Evolutionary conservation across 257 asterid genomes (phyloP), one percentile per base, ranked within the genome.

Genomic region (Jaltomata sinuosa): DNA sequence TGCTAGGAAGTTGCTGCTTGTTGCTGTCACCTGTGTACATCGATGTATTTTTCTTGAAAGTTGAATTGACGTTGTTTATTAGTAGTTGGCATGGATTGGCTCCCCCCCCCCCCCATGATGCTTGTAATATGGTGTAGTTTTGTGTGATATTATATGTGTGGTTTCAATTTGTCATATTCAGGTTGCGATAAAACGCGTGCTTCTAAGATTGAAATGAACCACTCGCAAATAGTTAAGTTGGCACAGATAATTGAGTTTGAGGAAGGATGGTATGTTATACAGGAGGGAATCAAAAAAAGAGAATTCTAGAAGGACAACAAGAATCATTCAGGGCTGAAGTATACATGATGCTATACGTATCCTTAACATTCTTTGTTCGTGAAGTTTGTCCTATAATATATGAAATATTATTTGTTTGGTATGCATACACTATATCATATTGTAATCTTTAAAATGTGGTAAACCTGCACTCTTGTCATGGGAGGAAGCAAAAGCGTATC

Each of bases 291-390:
- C 80, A 25, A 71, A 34, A 92, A 91, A 89, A 79, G 82, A 53
- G 12, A 9, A 91, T 91, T 64, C 68, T 91, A 61, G 94, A 88
- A 85, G 94, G 87, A 47, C 21, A 29, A 10, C 55, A 50, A 1
- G 87, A 86, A 19, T 18, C 85, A 0, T 89, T 92, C 77, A 87
- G 62, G 57, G 9, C 86, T 1, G 93, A 87, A 49, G 94, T 91
- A 84, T 79, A 85, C 86, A 91, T 91, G 80, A 31, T 34, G 89
- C 87, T 87, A 9, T 92, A 92, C 88, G 92, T 90, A 90, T 91
- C 92, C 90, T 88, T 22, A 78, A 6, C 21, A 25, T 8, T 14
- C 59, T 3, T 69, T 31, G 22, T 54, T 16, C 29, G 50, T 49
- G 40, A 64, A 64, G 40, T 64, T 64, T 64, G 40, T 64, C 72